Evolutionary conservation across 345 rosid species (phyloP).

Genomic region (Brassica nigra): DNA sequence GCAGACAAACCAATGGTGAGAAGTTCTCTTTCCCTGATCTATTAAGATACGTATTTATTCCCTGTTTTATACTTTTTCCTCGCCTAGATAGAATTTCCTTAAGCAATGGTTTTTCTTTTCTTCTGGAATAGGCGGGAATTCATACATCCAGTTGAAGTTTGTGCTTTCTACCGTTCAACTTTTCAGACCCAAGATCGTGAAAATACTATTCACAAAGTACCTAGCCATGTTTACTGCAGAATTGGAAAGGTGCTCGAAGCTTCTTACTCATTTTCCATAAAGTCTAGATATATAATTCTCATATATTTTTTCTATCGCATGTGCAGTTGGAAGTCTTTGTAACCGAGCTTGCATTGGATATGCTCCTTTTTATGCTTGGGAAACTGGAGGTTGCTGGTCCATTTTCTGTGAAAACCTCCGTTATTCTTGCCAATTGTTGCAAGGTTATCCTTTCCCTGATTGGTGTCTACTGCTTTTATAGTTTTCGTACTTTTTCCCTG

Average conservation of each 20-base stretch:
- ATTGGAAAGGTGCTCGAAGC: constrained; percentile 56
- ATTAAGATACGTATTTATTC: constrained; percentile 19
- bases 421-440: constrained; percentile 74
- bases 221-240: constrained; percentile 75
- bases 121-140: constrained; percentile 69
- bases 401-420: constrained; percentile 65
- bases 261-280: constrained; percentile 15
- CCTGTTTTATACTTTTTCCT: constrained; percentile 21
- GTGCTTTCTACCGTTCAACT: constrained; percentile 63
- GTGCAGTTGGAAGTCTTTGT: constrained; percentile 72
- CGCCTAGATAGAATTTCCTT: constrained; percentile 10
- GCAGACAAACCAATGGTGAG: constrained; percentile 75
- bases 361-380: constrained; percentile 75
- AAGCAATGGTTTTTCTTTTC: constrained; percentile 22
- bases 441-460: constrained; percentile 54
- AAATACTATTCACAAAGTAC: constrained; percentile 47
- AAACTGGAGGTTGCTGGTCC: constrained; percentile 89
- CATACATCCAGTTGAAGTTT: constrained; percentile 67
- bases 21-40: constrained; percentile 12
- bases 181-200: constrained; percentile 43
- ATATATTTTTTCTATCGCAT: constrained; percentile 35
- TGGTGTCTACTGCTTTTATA: constrained; percentile 13
- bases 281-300: constrained; percentile 20
- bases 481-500: background rate
- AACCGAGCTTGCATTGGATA: constrained; percentile 80